These are phyloP conservation scores for Penicillium sp. DNA, from an alignment of 2,329 filamentous ascomycete species.

Conservation along the genomic window DNA sequence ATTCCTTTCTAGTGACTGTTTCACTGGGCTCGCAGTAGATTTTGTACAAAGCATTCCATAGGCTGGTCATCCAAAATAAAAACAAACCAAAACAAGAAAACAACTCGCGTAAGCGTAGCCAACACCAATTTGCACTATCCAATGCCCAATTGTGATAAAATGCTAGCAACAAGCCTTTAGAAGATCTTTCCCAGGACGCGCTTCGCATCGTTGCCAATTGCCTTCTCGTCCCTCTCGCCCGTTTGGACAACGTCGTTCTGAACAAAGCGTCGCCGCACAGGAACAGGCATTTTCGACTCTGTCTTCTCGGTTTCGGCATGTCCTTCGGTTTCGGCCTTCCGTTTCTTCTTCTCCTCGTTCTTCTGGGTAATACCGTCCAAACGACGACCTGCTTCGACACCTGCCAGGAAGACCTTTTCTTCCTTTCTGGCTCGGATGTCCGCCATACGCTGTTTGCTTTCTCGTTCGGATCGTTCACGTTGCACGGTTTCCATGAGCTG, in stretches of 20 bases:
- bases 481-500: constrained; percentile 41
- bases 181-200: constrained; percentile 45
- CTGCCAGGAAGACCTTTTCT: constrained; percentile 40
- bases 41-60: too few relatives aligned
- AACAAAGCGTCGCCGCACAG: constrained; percentile 35
- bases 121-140: too few relatives aligned
- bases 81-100: too few relatives aligned
- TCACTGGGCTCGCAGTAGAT: too few relatives aligned
- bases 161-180: constrained; percentile 12
- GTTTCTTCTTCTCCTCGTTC: constrained; percentile 37
- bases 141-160: too few relatives aligned
- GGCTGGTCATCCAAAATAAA: too few relatives aligned
- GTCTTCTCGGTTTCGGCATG: background rate
- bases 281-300: constrained; percentile 12
- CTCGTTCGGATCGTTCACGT: constrained; percentile 38
- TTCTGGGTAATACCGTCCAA: constrained; percentile 42
- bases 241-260: constrained; percentile 38
- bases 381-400: constrained; percentile 38
- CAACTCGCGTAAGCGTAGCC: too few relatives aligned
- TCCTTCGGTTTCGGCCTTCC: constrained; percentile 17
- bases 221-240: constrained; percentile 14
- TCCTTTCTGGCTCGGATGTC: constrained; percentile 39
- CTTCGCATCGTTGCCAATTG: constrained; percentile 36
- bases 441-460: constrained; percentile 38
- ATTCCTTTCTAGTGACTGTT: too few relatives aligned